Evolutionary conservation across 2,329 filamentous ascomycete genomes (phyloP).

Genomic region (Aspergillus sp.): DNA sequence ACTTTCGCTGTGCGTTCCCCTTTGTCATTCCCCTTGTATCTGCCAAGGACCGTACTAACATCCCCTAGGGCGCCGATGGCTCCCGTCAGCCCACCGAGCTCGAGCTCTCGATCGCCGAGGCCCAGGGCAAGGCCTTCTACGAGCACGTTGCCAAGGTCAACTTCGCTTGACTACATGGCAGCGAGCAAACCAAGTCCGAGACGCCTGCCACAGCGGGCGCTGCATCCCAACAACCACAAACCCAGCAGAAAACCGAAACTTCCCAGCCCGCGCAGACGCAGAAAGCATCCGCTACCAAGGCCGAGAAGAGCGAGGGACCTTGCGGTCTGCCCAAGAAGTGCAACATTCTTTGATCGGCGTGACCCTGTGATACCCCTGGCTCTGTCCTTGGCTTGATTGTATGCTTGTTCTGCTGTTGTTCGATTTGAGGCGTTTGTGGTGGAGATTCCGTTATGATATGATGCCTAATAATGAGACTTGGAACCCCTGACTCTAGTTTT

Average conservation of each 20-base stretch:
- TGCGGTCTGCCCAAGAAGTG: slow-evolving; percentile 79
- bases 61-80: slow-evolving; percentile 62
- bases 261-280: slow-evolving; percentile 21
- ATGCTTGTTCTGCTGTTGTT: slow-evolving; percentile 4
- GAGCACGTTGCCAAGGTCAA: slow-evolving; percentile 68
- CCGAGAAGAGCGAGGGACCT: slow-evolving; percentile 59
- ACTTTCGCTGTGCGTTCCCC: slow-evolving; percentile 66
- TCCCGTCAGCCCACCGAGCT: slow-evolving; percentile 73
- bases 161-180: slow-evolving; percentile 76
- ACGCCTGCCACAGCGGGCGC: slow-evolving; percentile 24
- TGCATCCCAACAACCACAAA: slow-evolving; percentile 16
- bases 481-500: background rate
- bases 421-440: slow-evolving; percentile 3
- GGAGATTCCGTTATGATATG: background rate
- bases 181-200: slow-evolving; percentile 34
- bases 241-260: slow-evolving; percentile 20
- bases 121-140: slow-evolving; percentile 86
- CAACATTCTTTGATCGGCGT: slow-evolving; percentile 55
- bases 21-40: background rate
- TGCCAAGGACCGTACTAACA: background rate
- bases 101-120: slow-evolving; percentile 76
- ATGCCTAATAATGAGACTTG: slow-evolving; percentile 2
- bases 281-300: slow-evolving; percentile 36
- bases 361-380: slow-evolving; percentile 9
- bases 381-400: background rate